A percentile compares a stretch with the other conserved stretches of the same genome.
Conservation (phyloP, 306 rosid species). For the Casuarina glauca region DNA sequence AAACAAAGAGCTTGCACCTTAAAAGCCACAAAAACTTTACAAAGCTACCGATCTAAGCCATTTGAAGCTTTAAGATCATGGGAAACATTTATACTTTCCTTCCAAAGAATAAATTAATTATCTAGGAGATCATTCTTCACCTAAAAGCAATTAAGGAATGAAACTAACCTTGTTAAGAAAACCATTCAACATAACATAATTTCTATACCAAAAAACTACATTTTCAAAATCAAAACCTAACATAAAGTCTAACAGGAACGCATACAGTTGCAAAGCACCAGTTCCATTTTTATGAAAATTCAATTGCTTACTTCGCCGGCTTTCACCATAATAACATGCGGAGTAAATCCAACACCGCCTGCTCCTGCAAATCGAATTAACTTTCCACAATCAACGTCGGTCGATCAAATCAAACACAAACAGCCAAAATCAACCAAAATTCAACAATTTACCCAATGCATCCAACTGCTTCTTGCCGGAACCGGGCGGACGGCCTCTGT, state of each 20-base stretch:
- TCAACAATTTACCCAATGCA: constrained; percentile 43
- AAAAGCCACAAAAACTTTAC: background rate
- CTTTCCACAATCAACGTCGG: background rate
- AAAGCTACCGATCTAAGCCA: background rate
- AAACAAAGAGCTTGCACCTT: background rate
- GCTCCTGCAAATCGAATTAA: constrained; percentile 44
- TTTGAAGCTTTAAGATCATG: background rate
- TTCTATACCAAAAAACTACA: background rate
- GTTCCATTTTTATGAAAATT: background rate
- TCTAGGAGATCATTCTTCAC: background rate
- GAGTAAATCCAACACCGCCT: constrained; percentile 59
- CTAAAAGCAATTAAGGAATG: background rate
- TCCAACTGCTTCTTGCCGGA: constrained; percentile 72
- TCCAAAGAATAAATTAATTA: background rate
- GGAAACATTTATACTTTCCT: background rate
- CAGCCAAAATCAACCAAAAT: background rate
- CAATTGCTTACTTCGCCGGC: constrained; percentile 63
- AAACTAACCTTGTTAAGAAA: background rate
- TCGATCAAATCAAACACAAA: background rate
- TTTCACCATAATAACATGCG: constrained; percentile 68
- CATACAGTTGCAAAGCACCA: background rate
- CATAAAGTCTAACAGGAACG: background rate
- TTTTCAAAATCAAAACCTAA: background rate
- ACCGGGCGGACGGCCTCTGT: constrained; percentile 83
- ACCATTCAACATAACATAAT: background rate